Evolutionary conservation across 441 rosid genomes (phyloP).

Genomic region (Theobroma grandiflorum): DNA sequence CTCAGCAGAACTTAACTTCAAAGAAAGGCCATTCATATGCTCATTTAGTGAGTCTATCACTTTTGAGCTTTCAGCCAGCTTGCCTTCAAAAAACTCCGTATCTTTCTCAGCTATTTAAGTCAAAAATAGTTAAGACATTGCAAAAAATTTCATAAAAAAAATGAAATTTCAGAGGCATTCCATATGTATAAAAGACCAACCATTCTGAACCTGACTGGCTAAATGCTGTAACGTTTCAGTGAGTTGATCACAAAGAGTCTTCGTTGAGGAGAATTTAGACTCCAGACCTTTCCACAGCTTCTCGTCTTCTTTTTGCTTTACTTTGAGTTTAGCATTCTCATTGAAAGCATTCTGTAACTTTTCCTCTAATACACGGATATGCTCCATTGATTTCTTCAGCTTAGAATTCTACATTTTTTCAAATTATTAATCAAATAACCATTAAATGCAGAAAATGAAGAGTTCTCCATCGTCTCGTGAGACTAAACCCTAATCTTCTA

Average conservation of each 20-base stretch:
- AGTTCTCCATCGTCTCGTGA: neutral
- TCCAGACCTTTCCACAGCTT: conserved; percentile 95
- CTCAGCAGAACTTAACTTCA: conserved; percentile 64
- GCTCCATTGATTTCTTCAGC: conserved; percentile 76
- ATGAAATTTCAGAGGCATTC: conserved; percentile 20
- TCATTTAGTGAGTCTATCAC: conserved; percentile 64
- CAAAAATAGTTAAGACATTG: conserved; percentile 21
- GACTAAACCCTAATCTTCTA: conserved; percentile 21
- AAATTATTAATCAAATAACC: conserved; percentile 24
- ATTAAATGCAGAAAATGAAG: conserved; percentile 21
- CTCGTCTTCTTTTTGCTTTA: conserved; percentile 89
- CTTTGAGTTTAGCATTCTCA: conserved; percentile 90
- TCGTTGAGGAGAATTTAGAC: conserved; percentile 90
- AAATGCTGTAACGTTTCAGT: conserved; percentile 85
- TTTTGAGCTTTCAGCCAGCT: conserved; percentile 55
- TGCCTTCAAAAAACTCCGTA: conserved; percentile 61
- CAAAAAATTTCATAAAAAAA: conserved; percentile 13
- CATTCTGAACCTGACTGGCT: conserved; percentile 81
- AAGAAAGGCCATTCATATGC: conserved; percentile 57
- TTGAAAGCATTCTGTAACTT: conserved; percentile 88
- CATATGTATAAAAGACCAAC: conserved; percentile 43
- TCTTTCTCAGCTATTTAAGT: conserved; percentile 77
- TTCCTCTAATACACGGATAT: conserved; percentile 70
- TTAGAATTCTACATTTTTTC: conserved; percentile 64
- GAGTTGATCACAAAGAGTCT: conserved; percentile 79